A percentile compares a stretch with the other conserved stretches of the same genome.
Evolutionary conservation across 352 stramenopile genomes (phyloP).

Genomic region (Phytophthora gonapodyides): DNA sequence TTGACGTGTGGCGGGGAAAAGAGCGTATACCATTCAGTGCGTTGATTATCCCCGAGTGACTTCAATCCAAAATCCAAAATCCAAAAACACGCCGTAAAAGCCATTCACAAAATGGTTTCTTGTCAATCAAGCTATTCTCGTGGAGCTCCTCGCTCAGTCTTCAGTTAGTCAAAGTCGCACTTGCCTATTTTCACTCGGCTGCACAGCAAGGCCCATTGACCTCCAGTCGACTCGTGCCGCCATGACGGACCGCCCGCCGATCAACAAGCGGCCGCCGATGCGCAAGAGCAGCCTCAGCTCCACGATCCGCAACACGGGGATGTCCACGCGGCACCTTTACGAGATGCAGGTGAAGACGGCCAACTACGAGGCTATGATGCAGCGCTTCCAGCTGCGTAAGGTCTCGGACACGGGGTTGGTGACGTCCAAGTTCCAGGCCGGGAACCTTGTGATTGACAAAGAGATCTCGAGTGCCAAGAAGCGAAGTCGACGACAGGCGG

Average conservation of each 20-base stretch:
- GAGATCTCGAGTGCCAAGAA: constrained; percentile 12
- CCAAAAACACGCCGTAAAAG: too few relatives aligned
- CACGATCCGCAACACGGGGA: constrained; percentile 2
- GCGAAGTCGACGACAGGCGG: constrained; percentile 7
- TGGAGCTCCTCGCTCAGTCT: too few relatives aligned
- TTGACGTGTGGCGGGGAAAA: background rate
- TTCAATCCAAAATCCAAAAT: too few relatives aligned
- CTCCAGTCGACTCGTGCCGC: background rate
- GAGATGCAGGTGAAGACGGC: constrained; percentile 15
- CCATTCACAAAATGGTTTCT: too few relatives aligned
- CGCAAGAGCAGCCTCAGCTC: background rate
- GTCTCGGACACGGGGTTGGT: constrained; percentile 36
- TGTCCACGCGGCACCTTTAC: constrained; percentile 5
- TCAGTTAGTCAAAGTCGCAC: too few relatives aligned
- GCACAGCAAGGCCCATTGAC: too few relatives aligned
- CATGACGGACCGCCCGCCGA: constrained; percentile 2
- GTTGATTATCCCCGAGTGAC: too few relatives aligned
- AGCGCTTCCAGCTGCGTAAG: constrained; percentile 35
- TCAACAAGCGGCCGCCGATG: constrained; percentile 1
- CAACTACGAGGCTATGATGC: constrained; percentile 20
- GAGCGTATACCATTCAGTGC: too few relatives aligned
- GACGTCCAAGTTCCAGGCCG: constrained; percentile 18
- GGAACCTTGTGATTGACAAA: constrained; percentile 27
- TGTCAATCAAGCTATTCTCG: too few relatives aligned
- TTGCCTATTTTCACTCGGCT: too few relatives aligned